These are phyloP conservation scores for Austroboletus olivaceoglutinosus DNA, from an alignment of 1,284 basidiomycete genomes.

Conservation along the genomic window DNA sequence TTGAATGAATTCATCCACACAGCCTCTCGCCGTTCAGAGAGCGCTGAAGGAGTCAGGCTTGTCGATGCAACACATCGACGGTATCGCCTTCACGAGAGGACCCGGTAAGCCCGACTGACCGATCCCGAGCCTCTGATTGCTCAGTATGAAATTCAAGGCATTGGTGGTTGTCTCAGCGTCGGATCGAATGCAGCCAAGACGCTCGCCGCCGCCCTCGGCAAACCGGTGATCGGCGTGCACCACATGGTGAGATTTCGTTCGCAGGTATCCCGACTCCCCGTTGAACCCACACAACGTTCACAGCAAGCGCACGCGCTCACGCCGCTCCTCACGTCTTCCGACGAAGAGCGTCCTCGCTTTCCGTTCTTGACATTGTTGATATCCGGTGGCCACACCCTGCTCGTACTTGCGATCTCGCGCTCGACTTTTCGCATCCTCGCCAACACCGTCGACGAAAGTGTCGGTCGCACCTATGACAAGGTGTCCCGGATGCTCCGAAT, in stretches of 20 bases:
- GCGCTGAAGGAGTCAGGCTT: conserved; percentile 69
- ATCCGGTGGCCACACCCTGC: conserved; percentile 88
- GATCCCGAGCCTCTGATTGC: not conserved
- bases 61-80: conserved; percentile 66
- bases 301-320: conserved; percentile 96
- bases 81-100: conserved; percentile 88
- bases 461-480: conserved; percentile 82
- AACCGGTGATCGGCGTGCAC: conserved; percentile 86
- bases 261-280: no score
- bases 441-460: conserved; percentile 72
- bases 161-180: conserved; percentile 77
- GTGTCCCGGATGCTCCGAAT: conserved; percentile 68
- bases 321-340: conserved; percentile 65
- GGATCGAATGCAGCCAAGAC: conserved; percentile 78
- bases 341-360: conserved; percentile 53
- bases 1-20: conserved; percentile 2
- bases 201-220: conserved; percentile 70
- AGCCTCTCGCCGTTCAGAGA: conserved; percentile 73
- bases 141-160: conserved; percentile 45
- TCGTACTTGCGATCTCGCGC: conserved; percentile 68
- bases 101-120: conserved; percentile 53
- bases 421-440: conserved; percentile 70
- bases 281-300: no score
- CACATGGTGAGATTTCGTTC: conserved; percentile 69
- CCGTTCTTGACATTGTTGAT: conserved; percentile 88